These are phyloP conservation scores for Hepatocystis sp. DNA, from an alignment of 169 alveolate species.

Conservation along the genomic window DNA sequence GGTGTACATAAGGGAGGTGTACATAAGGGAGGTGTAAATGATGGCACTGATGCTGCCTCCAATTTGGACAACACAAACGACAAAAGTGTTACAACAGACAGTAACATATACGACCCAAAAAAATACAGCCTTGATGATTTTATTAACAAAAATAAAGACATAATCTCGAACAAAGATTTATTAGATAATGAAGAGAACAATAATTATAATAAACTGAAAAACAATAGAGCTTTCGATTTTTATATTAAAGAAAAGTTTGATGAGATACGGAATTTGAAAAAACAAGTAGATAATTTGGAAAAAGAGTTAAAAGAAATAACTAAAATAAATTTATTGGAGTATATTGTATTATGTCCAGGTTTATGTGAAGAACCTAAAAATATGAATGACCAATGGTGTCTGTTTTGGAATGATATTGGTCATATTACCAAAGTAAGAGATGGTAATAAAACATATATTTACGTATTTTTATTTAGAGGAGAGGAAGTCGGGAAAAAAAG, in stretches of 20 bases:
- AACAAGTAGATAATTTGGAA: conserved; percentile 47
- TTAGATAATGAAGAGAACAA: conserved; percentile 68
- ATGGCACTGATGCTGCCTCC: too few relatives aligned
- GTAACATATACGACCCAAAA: conserved; percentile 41
- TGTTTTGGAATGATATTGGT: conserved; percentile 78
- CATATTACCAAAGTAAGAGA: conserved; percentile 75
- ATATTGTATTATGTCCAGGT: conserved; percentile 65
- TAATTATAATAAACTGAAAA: too few relatives aligned
- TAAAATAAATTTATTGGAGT: conserved; percentile 59
- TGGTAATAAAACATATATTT: conserved; percentile 74
- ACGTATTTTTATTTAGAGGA: conserved; percentile 70
- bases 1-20: too few relatives aligned
- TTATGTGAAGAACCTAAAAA: conserved; percentile 76
- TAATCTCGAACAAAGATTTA: too few relatives aligned
- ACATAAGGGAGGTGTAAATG: too few relatives aligned
- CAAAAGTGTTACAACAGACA: conserved; percentile 4
- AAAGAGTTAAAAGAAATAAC: conserved; percentile 27
- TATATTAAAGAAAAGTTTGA: conserved; percentile 71
- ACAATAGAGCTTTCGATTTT: conserved; percentile 18
- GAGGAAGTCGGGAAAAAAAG: conserved; percentile 74
- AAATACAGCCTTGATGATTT: conserved; percentile 53
- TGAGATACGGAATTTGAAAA: conserved; percentile 32
- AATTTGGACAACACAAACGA: too few relatives aligned
- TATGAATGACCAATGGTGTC: conserved; percentile 76
- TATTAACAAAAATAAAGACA: conserved; percentile 69